Base-by-base conservation (phyloP, 2,329 filamentous ascomycete genomes). In the Alternaria hordeiaustralica region DNA sequence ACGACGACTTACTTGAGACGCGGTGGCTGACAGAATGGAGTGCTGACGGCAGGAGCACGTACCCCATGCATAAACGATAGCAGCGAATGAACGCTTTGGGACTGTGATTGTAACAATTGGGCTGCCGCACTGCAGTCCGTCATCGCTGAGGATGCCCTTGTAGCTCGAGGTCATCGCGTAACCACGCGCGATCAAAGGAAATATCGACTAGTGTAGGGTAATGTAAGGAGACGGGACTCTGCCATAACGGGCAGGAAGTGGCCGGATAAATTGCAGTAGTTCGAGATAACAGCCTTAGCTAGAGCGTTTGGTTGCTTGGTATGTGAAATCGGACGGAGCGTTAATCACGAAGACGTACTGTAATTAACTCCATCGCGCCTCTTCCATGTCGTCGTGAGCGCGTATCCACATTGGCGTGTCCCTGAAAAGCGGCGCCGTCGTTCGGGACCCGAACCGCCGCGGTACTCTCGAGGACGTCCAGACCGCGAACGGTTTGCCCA, bases 251-350 rank as follows among this genome's bases (percentile, higher is more conserved):
- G 67, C 58, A 67, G 65, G 61, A 64, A 61, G 56, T 26, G 60
- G 49, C 62, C 63, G 65, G 67, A 45, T 68, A 68, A 70, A 68
- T 41, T 70, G 65, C 67, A 67, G 33, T 61, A 70, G 65, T 58
- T 36, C 43, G 25, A 45, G 61, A 65, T 51, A 64, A 64, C 58
- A 53, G 58, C 53, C 60, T 33, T 55, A 55, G 56, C 60, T 58
- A 58, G 28, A 36, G 53, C 54, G 28, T 18, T 56, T 18, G 49
- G 20, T 50, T 58, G 60, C 60, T 57, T 60, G 53, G 30, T 60
- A 63, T 63, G 55, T 55, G 60, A 25, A 26, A 6, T 28, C 33
- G 15, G 36, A 49, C 44, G 63, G 20, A 50, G 41, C 55, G 28
- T 45, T 54, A 47, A 45, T 49, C 53, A 62, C 20, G n/a, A 53